Base-by-base conservation (phyloP, 441 rosid species). In the Arabidopsis hybrid region DNA sequence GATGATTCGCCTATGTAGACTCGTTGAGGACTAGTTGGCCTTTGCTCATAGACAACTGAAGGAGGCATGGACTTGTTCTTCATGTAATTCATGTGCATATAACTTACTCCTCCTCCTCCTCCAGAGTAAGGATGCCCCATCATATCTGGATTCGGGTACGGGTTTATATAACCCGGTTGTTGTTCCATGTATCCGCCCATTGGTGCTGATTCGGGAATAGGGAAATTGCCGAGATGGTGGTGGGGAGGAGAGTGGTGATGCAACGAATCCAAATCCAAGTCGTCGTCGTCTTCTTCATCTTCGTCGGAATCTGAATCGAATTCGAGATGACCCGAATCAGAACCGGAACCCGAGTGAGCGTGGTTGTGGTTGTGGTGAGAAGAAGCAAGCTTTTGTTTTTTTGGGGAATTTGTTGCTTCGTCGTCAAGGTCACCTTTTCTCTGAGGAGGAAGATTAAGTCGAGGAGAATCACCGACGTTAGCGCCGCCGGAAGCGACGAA, bases 1-100 rank as follows among this genome's bases (percentile, higher is more conserved):
- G 85, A 87, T 17, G 97, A 81, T 74, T 91, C 98, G 61, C 97
- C 91, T 62, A 77, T 62, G 69, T 75, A 84, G 55, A 85, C 84
- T 34, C 81, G 66, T 82, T 85, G 86, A 16, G 88, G 82, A 40
- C 77, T 75, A 67, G 47, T 46, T 2, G 98, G 97, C 77, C 86
- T 85, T 69, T 88, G 96, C 76, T 84, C 81, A 36, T 86, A 89
- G 65, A 87, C 83, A 8, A 88, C 76, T 1, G 95, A 79, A 14
- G 95, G 82, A n/a, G 91, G 84, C 46, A 80, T 80, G 0, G 89
- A 75, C 53, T 79, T 81, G 49, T 85, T 94, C 84, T 86, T 92
- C 97, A 92, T 92, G 67, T 82, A 94, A 75, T 88, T 90, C 92
- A 85, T 83, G 45, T 85, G 88, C 74, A 80, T 65, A 81, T 76